phyloP scores from a whole-genome alignment of 2,329 filamentous ascomycete genomes.

The Endoconidiophora laricicola region DNA sequence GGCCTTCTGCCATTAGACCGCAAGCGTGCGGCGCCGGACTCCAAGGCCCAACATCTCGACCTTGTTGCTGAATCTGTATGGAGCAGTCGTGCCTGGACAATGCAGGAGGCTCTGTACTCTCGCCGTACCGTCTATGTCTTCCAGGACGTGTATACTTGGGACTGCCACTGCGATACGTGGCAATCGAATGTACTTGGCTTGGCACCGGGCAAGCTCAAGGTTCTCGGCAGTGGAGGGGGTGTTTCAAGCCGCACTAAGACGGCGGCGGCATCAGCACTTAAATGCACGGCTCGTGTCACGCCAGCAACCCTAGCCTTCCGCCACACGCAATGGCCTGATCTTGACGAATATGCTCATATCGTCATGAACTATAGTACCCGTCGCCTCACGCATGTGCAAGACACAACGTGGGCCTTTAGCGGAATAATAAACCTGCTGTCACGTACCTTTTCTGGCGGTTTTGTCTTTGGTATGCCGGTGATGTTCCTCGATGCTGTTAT shows the following conservation, averaged over 20 bases:
- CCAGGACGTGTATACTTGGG: constrained; percentile 27
- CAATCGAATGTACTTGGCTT: constrained; percentile 15
- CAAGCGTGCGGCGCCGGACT: constrained; percentile 16
- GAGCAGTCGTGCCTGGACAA: constrained; percentile 27
- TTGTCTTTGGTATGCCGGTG: constrained; percentile 29
- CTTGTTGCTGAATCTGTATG: constrained; percentile 24
- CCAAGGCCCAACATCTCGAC: constrained; percentile 21
- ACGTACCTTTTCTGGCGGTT: constrained; percentile 25
- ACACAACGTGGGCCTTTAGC: constrained; percentile 26
- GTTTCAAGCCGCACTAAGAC: neutral
- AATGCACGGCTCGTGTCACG: constrained; percentile 21
- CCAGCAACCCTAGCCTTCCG: constrained; percentile 23
- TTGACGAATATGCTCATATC: constrained; percentile 29
- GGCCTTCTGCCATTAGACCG: constrained; percentile 24
- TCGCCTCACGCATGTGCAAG: constrained; percentile 24
- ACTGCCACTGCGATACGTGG: constrained; percentile 30
- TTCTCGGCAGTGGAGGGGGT: constrained; percentile 13
- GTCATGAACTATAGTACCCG: constrained; percentile 28
- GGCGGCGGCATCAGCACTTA: constrained; percentile 14
- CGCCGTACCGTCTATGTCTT: constrained; percentile 28
- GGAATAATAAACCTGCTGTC: constrained; percentile 28
- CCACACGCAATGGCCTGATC: constrained; percentile 28
- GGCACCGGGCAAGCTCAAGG: constrained; percentile 13
- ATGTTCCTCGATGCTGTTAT: constrained; percentile 30
- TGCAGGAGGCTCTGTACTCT: constrained; percentile 28